Percentiles rank a stretch among this genome's conserved stretches.
phyloP scores from a whole-genome alignment of 2,329 filamentous ascomycete species.

The Botryosphaeria dothidea region DNA sequence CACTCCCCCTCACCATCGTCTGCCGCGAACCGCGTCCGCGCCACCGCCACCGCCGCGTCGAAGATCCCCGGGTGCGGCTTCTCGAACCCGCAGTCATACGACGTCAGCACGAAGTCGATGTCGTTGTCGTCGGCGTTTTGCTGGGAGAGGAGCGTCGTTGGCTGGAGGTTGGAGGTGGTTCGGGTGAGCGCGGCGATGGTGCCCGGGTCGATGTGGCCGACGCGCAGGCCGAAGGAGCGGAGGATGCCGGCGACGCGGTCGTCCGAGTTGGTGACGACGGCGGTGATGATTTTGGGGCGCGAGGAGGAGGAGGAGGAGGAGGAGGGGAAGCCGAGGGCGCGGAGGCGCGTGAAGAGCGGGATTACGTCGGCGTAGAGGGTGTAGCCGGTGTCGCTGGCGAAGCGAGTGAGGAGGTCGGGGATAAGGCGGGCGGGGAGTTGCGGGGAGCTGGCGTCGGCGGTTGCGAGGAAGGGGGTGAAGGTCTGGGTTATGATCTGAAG shows the following conservation, averaged over 20 bases:
- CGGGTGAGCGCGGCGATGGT: background rate
- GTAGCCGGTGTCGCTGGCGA: slow-evolving; percentile 58
- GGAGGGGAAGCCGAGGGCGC: slow-evolving; percentile 20
- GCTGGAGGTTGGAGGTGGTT: background rate
- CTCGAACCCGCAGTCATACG: slow-evolving; percentile 62
- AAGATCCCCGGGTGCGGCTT: slow-evolving; percentile 63
- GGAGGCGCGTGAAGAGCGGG: slow-evolving; percentile 47
- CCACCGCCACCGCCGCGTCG: slow-evolving; percentile 51
- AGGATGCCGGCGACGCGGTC: slow-evolving; percentile 59
- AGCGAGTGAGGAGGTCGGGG: slow-evolving; percentile 53
- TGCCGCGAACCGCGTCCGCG: slow-evolving; percentile 32
- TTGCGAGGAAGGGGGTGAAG: slow-evolving; percentile 45
- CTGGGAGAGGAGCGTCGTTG: background rate
- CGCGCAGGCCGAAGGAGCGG: slow-evolving; percentile 53
- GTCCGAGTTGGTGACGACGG: slow-evolving; percentile 65
- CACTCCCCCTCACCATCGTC: slow-evolving; percentile 24
- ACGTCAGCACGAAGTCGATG: slow-evolving; percentile 61
- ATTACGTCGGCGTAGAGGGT: slow-evolving; percentile 48
- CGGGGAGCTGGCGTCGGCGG: background rate
- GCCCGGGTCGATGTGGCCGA: slow-evolving; percentile 32
- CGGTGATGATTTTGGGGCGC: slow-evolving; percentile 48
- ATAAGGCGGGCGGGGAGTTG: slow-evolving; percentile 38
- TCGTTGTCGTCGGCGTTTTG: slow-evolving; percentile 27
- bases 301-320: background rate
- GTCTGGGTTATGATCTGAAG: slow-evolving; percentile 57